These are phyloP conservation scores for Phytophthora idaei DNA, from an alignment of 352 stramenopile species.

Conservation along the genomic window DNA sequence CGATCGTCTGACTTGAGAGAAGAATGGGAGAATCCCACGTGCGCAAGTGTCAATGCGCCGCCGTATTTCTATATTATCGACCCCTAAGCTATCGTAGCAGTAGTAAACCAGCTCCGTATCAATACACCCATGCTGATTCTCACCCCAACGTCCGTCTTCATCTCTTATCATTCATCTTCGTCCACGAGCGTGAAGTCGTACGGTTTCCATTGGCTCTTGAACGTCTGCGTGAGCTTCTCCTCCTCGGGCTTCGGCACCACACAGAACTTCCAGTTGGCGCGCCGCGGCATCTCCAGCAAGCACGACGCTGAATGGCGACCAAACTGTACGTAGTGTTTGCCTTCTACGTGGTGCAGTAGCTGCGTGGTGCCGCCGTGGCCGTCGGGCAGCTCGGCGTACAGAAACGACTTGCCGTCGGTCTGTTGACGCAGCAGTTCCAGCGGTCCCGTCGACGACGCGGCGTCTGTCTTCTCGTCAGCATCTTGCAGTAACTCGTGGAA, in stretches of 20 bases:
- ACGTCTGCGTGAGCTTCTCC: conserved; percentile 63
- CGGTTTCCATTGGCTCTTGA: conserved; percentile 68
- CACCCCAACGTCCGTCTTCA: not conserved
- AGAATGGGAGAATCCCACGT: not conserved
- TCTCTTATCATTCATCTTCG: conserved; percentile 8
- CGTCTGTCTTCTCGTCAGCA: conserved; percentile 18
- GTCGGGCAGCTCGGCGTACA: conserved; percentile 71
- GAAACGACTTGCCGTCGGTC: conserved; percentile 58
- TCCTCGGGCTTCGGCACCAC: conserved; percentile 79
- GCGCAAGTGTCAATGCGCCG: not conserved
- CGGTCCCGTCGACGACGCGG: conserved; percentile 19
- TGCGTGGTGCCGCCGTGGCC: conserved; percentile 40
- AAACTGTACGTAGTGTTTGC: conserved; percentile 88
- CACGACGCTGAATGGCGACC: conserved; percentile 67
- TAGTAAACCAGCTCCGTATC: conserved; percentile 30
- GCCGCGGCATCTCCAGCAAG: conserved; percentile 65
- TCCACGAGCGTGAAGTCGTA: conserved; percentile 77
- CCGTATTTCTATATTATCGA: conserved; percentile 43
- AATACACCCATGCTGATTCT: conserved; percentile 33
- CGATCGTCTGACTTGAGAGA: conserved; percentile 8
- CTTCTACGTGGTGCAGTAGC: conserved; percentile 69
- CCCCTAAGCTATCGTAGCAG: conserved; percentile 37
- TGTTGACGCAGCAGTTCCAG: conserved; percentile 44
- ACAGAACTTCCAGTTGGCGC: conserved; percentile 86
- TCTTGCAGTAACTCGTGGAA: conserved; percentile 50